A percentile compares a stretch with the other conserved stretches of the same genome.
Evolutionary conservation across 2,329 filamentous ascomycete species (phyloP).

Genomic region (Colletotrichum sp.): DNA sequence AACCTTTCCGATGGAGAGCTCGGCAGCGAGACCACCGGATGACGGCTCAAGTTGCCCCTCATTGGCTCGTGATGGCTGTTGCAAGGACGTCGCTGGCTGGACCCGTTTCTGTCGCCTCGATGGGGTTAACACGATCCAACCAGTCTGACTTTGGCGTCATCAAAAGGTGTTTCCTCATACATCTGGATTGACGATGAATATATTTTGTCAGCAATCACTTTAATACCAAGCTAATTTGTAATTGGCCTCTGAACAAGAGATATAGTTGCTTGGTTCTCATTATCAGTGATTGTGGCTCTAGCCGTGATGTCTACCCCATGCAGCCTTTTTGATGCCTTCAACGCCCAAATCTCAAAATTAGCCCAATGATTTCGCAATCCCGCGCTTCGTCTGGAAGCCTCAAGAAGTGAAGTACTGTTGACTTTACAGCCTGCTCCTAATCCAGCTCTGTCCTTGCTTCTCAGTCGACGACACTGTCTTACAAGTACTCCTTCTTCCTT

Average conservation of each 20-base stretch:
- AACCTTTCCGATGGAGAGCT: background rate
- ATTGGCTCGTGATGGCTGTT: constrained; percentile 3
- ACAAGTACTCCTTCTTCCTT: constrained; percentile 95
- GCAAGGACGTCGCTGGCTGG: background rate
- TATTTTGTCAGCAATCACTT: background rate
- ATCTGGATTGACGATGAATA: background rate
- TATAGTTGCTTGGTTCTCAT: background rate
- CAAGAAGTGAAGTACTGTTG: background rate
- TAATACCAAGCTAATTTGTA: background rate
- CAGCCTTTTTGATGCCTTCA: background rate
- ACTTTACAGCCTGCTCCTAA: background rate
- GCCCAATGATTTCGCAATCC: background rate
- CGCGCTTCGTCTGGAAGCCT: background rate
- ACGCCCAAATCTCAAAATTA: background rate
- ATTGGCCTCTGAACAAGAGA: background rate
- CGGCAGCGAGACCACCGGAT: background rate
- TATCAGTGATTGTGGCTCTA: background rate
- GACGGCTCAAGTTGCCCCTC: background rate
- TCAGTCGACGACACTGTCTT: constrained; percentile 31
- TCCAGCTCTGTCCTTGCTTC: background rate
- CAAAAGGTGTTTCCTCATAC: background rate
- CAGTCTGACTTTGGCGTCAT: background rate
- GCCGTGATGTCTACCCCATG: background rate
- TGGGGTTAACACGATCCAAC: background rate
- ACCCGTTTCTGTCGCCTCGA: background rate